Conservation (phyloP, 2,329 filamentous ascomycete species). For the Stromatinia cepivora region DNA sequence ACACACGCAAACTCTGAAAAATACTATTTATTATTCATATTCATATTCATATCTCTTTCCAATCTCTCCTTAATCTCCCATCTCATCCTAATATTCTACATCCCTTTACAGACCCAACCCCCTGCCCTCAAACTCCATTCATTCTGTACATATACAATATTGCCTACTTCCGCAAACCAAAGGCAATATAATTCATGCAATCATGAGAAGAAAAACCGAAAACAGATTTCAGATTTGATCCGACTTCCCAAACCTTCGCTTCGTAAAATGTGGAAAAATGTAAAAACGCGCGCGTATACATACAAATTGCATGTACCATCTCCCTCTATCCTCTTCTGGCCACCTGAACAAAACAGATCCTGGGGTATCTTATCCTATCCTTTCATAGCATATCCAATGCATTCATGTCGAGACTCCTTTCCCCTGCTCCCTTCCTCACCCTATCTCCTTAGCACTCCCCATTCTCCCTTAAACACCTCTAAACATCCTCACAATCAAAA, state of each 20-base stretch:
- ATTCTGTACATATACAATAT: conserved; percentile 1
- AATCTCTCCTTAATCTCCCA: neutral
- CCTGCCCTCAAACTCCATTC: neutral
- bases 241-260: neutral
- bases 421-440: neutral
- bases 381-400: conserved; percentile 6
- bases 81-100: neutral
- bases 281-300: neutral
- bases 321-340: neutral
- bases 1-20: no score
- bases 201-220: neutral
- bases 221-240: no score
- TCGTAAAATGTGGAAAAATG: neutral
- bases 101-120: no score
- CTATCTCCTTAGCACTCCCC: neutral
- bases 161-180: neutral
- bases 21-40: neutral
- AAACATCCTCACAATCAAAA: conserved; percentile 86
- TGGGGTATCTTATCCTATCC: conserved; percentile 20
- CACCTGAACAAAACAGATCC: neutral
- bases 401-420: neutral
- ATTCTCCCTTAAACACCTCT: conserved; percentile 58
- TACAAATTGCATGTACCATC: neutral
- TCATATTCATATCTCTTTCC: neutral
- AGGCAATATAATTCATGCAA: neutral